Base-by-base conservation (phyloP, 225 moss, liverwort and hornwort genomes). In the Climacium dendroides region DNA sequence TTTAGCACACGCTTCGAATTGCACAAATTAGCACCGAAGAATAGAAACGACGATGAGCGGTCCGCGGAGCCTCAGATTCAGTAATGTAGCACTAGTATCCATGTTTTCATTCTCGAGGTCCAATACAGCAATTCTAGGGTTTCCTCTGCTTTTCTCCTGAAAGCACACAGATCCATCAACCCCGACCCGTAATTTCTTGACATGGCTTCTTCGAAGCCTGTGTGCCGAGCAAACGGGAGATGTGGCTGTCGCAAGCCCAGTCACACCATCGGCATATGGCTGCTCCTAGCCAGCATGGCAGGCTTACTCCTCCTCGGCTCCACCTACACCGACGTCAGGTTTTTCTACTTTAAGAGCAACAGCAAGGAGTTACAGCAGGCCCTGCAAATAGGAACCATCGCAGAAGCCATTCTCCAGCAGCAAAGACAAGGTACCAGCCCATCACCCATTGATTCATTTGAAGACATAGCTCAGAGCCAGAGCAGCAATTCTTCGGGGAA, bases 271-370 rank as follows among this genome's bases (percentile, higher is more conserved):
- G 87, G 83, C 47, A 73, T 83, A 24, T 80, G 87, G 74, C 29
- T 90, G 76, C 74, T 91, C n/a, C 45, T 93, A 50, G 85, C 76
- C 48, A 83, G 85, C 66, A 54, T 85, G 23, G 62, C 82, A 32
- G 90, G 43, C 22, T 41, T 87, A 19, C 67, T 90, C 64, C 50
- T 91, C 59, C 74, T 91, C 63, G 85, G 88, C 47, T 86, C 85
- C 77, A 76, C 84, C 50, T 90, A 85, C 80, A 43, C 83, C 37
- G 91, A 91, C 67, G 65, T 87, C 45, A 75, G 65, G 11, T 41
- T 74, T 34, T 85, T 89, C 74, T 76, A 84, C 78, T 30, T 5
- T 47, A 83, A 63, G 28, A 75, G 47, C 79, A 85, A 37, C 52
- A 58, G 64, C 43, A 61, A 47, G 41, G 80, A 85, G 11, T 14